These are phyloP conservation scores for Lachnellula hyalina DNA, from an alignment of 2,329 filamentous ascomycete species.

Conservation along the genomic window DNA sequence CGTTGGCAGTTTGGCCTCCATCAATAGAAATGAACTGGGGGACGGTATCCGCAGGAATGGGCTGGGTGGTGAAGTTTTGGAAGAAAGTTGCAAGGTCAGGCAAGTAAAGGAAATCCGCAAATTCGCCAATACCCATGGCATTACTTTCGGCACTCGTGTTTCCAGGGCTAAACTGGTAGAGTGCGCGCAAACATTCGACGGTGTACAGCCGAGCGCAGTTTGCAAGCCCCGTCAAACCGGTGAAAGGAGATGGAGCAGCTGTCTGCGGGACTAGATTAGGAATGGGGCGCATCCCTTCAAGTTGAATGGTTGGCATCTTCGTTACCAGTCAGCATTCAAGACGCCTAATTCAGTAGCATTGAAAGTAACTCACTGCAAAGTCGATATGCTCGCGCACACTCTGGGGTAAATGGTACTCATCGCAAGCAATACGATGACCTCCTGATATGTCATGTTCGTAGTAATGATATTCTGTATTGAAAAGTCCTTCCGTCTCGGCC, in stretches of 20 bases:
- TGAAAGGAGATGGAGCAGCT: background rate
- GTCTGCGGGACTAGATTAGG: constrained; percentile 8
- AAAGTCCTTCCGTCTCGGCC: constrained; percentile 27
- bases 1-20: constrained; percentile 30
- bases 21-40: constrained; percentile 31
- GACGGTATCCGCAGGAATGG: constrained; percentile 36
- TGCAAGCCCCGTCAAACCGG: constrained; percentile 7
- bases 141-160: constrained; percentile 36
- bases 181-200: constrained; percentile 46
- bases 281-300: constrained; percentile 14
- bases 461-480: constrained; percentile 47
- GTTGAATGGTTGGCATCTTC: constrained; percentile 19
- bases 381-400: constrained; percentile 44
- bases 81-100: constrained; percentile 44
- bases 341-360: background rate
- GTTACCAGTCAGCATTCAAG: background rate
- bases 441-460: constrained; percentile 48
- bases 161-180: constrained; percentile 43
- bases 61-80: constrained; percentile 36
- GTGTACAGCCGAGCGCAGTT: constrained; percentile 50
- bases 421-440: constrained; percentile 15
- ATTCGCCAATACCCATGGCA: constrained; percentile 48
- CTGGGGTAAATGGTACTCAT: constrained; percentile 44
- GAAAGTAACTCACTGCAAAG: constrained; percentile 24
- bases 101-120: constrained; percentile 47